Conservation (phyloP, 2,329 filamentous ascomycete genomes). For the Fusarium clavum region DNA sequence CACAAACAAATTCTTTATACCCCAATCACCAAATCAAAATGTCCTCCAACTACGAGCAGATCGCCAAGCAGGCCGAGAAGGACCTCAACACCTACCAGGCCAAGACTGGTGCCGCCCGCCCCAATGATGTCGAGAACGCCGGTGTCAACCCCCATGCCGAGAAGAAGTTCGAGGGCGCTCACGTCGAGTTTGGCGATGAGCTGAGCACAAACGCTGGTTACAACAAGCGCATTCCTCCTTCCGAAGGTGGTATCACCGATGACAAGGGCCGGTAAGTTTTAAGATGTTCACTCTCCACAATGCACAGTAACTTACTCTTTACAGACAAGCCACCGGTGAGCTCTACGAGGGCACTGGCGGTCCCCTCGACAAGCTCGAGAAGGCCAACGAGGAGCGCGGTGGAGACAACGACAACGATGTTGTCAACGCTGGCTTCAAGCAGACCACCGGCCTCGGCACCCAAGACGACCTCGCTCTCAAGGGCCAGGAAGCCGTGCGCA, state of each 20-base stretch:
- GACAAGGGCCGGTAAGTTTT: conserved; percentile 60
- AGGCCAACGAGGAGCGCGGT: conserved; percentile 44
- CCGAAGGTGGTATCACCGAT: conserved; percentile 59
- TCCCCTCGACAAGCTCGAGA: conserved; percentile 54
- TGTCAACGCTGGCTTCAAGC: conserved; percentile 41
- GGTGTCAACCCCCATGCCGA: conserved; percentile 57
- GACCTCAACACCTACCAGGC: conserved; percentile 62
- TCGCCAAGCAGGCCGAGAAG: conserved; percentile 59
- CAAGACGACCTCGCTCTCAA: conserved; percentile 49
- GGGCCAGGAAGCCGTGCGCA: conserved; percentile 53
- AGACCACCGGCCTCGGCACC: conserved; percentile 41
- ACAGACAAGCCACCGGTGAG: conserved; percentile 57
- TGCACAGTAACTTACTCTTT: conserved; percentile 29
- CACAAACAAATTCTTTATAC: neutral
- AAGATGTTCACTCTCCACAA: too few species aligned
- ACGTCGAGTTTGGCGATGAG: conserved; percentile 55
- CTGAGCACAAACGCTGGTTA: conserved; percentile 59
- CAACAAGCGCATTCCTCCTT: conserved; percentile 59
- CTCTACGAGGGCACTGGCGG: conserved; percentile 59
- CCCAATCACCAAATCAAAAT: conserved; percentile 26
- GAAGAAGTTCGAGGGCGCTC: conserved; percentile 54
- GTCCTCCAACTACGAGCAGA: conserved; percentile 54
- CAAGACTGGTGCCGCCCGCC: conserved; percentile 59
- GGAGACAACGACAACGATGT: conserved; percentile 56
- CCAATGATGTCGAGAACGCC: conserved; percentile 54